Evolutionary conservation across 768 basidiomycete genomes (phyloP).

Genomic region (Leccinum olivaceopallidum): DNA sequence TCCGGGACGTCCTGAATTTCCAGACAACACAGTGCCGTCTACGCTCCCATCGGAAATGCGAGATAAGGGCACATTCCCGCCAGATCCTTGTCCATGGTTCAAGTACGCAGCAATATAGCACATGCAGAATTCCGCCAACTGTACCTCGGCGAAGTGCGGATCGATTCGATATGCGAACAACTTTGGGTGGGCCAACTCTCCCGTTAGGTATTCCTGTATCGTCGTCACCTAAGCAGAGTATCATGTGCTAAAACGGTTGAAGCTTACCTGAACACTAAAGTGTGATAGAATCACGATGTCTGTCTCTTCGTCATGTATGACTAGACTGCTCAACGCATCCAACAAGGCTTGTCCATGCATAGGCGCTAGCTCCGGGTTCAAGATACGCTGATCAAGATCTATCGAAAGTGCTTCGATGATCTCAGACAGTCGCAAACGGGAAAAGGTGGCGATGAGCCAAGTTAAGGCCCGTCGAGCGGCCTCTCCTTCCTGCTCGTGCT

Average conservation of each 20-base stretch:
- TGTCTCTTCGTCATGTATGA: background rate
- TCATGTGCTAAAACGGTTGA: background rate
- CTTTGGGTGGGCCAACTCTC: background rate
- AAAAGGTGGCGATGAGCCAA: slow-evolving; percentile 13
- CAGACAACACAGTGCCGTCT: background rate
- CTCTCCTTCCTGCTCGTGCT: background rate
- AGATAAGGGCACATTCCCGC: background rate
- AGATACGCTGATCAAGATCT: background rate
- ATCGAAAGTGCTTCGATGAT: slow-evolving; percentile 6
- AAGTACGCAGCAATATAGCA: slow-evolving; percentile 3
- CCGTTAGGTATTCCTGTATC: background rate
- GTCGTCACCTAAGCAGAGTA: background rate
- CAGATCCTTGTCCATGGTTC: background rate
- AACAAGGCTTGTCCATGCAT: background rate
- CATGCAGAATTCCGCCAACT: slow-evolving; percentile 8
- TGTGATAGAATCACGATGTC: slow-evolving; percentile 6
- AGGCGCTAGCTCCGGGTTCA: background rate
- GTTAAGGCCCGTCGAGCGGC: slow-evolving; percentile 2
- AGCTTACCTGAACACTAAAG: slow-evolving; percentile 10
- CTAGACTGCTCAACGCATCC: background rate
- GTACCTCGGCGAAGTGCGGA: background rate
- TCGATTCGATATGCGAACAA: background rate
- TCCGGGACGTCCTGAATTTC: background rate
- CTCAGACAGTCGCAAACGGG: slow-evolving; percentile 1
- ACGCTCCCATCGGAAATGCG: background rate